phyloP scores from a whole-genome alignment of 176 grass and related monocot species.

The Eragrostis curvula region DNA sequence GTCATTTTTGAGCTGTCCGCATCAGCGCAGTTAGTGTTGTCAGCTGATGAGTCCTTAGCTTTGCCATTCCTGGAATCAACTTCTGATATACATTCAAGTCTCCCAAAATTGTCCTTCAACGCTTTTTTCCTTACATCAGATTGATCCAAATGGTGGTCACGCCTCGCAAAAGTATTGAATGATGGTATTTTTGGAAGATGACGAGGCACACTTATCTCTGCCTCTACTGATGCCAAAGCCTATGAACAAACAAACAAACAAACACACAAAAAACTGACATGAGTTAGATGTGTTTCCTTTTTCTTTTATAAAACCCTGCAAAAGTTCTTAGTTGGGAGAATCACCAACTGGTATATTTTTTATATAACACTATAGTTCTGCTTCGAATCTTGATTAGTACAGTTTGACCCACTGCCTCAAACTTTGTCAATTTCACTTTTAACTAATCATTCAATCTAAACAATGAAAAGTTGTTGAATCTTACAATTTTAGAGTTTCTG shows the following conservation, averaged over 20 bases:
- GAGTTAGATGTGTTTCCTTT: not conserved
- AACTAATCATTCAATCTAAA: conserved; percentile 14
- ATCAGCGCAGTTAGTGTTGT: conserved; percentile 56
- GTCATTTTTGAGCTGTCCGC: conserved; percentile 75
- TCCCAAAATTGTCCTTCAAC: conserved; percentile 65
- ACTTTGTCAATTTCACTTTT: conserved; percentile 21
- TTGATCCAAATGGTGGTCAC: conserved; percentile 79
- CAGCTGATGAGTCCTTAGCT: conserved; percentile 61
- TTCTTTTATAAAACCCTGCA: conserved; percentile 28
- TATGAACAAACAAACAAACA: conserved; percentile 31
- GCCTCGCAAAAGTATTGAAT: conserved; percentile 84
- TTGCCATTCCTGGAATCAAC: conserved; percentile 73
- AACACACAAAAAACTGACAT: conserved; percentile 5
- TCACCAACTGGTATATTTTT: conserved; percentile 7
- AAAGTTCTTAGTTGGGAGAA: not conserved
- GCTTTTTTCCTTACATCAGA: conserved; percentile 69
- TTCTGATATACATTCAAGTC: conserved; percentile 75
- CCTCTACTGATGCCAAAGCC: conserved; percentile 94
- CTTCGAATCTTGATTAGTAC: conserved; percentile 10
- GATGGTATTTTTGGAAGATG: conserved; percentile 99
- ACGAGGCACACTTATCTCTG: conserved; percentile 64
- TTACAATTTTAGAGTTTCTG: not conserved
- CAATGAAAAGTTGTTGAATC: not conserved
- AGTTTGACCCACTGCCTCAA: not conserved
- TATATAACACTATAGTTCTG: conserved; percentile 17